These are phyloP conservation scores for Citrus mangshanensis DNA, from an alignment of 345 rosid genomes.

Conservation along the genomic window DNA sequence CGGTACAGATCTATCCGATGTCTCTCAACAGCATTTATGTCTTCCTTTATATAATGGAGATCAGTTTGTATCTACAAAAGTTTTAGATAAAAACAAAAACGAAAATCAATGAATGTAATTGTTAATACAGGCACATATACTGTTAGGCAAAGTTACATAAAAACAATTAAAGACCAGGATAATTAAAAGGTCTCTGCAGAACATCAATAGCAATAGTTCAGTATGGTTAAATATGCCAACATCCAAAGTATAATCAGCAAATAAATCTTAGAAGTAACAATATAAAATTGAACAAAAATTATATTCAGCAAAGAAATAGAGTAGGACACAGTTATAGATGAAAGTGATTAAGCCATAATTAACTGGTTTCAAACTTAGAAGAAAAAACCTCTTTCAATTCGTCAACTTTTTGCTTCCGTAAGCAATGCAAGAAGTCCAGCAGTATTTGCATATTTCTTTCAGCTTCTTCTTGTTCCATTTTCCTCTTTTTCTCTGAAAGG, in stretches of 20 bases:
- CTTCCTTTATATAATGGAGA: slow-evolving; percentile 87
- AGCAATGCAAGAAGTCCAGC: slow-evolving; percentile 77
- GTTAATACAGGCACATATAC: neutral
- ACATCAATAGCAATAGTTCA: neutral
- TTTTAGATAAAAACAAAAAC: neutral
- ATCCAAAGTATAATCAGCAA: neutral
- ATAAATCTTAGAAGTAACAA: neutral
- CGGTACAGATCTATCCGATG: slow-evolving; percentile 82
- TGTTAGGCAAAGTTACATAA: neutral
- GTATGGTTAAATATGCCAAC: neutral
- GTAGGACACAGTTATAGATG: neutral
- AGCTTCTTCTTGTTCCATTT: slow-evolving; percentile 97
- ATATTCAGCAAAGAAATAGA: neutral
- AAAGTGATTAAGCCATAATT: neutral
- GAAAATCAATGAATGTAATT: neutral
- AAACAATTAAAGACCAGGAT: neutral
- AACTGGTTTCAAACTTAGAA: neutral
- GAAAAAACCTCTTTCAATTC: slow-evolving; percentile 78
- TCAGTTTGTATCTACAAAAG: slow-evolving; percentile 69
- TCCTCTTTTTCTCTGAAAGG: slow-evolving; percentile 85
- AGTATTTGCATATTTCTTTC: slow-evolving; percentile 98
- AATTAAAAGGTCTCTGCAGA: neutral
- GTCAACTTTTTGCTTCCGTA: slow-evolving; percentile 86
- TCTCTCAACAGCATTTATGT: slow-evolving; percentile 81
- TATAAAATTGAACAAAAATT: neutral